Percentiles rank a stretch among this genome's conserved stretches.
phyloP scores from a whole-genome alignment of 331 rosid genomes.

The Quercus tomentella region DNA sequence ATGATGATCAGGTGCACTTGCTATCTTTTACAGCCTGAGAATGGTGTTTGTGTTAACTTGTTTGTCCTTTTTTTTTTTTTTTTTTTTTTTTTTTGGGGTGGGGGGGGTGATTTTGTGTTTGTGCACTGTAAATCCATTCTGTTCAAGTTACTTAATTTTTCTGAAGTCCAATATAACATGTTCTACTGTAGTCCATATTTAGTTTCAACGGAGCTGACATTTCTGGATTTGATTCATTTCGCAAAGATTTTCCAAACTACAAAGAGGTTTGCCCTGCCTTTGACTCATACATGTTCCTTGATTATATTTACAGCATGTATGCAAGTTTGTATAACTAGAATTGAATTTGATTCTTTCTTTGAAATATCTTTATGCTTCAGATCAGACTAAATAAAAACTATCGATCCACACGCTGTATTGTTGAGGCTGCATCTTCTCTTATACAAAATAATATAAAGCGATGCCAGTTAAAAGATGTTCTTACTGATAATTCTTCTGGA shows the following conservation, averaged over 20 bases:
- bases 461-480: constrained; percentile 62
- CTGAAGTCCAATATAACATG: constrained; percentile 18
- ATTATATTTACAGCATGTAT: background rate
- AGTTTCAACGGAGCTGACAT: constrained; percentile 95
- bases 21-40: constrained; percentile 1
- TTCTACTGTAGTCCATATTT: constrained; percentile 78
- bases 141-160: background rate
- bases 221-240: constrained; percentile 85
- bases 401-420: constrained; percentile 85
- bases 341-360: constrained; percentile 12
- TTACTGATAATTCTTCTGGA: constrained; percentile 80
- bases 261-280: constrained; percentile 68
- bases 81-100: background rate
- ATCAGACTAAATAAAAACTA: constrained; percentile 86
- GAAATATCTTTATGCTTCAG: constrained; percentile 40
- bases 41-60: background rate
- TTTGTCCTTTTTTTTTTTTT: background rate
- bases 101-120: background rate
- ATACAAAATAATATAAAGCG: constrained; percentile 71
- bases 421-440: constrained; percentile 91
- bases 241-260: constrained; percentile 71
- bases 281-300: constrained; percentile 10
- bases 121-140: background rate
- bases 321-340: background rate
- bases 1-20: constrained; percentile 77